These are phyloP conservation scores for Trifolium fragiferum DNA, from an alignment of 306 rosid genomes.

Conservation along the genomic window DNA sequence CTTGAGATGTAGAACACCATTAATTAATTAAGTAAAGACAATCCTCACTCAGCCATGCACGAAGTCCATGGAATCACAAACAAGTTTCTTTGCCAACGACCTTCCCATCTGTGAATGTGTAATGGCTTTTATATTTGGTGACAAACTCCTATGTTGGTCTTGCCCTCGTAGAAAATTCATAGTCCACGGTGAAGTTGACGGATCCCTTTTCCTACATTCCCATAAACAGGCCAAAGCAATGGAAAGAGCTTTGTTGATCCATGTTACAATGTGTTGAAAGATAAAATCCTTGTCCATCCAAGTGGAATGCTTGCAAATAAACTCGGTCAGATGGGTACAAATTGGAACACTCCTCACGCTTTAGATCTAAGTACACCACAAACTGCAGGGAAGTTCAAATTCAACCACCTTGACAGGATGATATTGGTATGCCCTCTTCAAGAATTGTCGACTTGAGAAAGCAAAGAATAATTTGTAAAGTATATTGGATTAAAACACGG, in stretches of 20 bases:
- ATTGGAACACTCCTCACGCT: slow-evolving; percentile 82
- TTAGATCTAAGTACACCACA: slow-evolving; percentile 89
- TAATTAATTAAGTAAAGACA: slow-evolving; percentile 83
- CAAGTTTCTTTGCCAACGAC: slow-evolving; percentile 91
- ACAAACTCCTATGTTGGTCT: slow-evolving; percentile 78
- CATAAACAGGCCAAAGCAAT: slow-evolving; percentile 90
- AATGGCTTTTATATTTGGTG: slow-evolving; percentile 94
- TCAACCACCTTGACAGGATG: slow-evolving; percentile 98
- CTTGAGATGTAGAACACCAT: slow-evolving; percentile 91
- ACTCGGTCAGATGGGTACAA: slow-evolving; percentile 90
- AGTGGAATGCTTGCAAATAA: slow-evolving; percentile 96
- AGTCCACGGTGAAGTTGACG: slow-evolving; percentile 86
- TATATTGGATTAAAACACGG: too few relatives aligned
- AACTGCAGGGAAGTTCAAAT: slow-evolving; percentile 89
- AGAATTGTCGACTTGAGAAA: slow-evolving; percentile 65
- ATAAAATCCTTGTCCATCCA: slow-evolving; percentile 97
- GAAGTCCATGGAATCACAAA: slow-evolving; percentile 87
- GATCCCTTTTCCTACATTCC: slow-evolving; percentile 99
- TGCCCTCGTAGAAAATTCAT: slow-evolving; percentile 90
- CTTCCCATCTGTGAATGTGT: slow-evolving; percentile 95
- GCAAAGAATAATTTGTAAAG: too few relatives aligned
- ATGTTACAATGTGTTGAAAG: slow-evolving; percentile 99
- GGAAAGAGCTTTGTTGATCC: slow-evolving; percentile 97
- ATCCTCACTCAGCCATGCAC: slow-evolving; percentile 83
- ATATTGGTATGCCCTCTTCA: slow-evolving; percentile 92